Percentiles rank a stretch among this genome's conserved stretches.
Conservation (phyloP, 345 rosid species). For the Kernera saxatilis region DNA sequence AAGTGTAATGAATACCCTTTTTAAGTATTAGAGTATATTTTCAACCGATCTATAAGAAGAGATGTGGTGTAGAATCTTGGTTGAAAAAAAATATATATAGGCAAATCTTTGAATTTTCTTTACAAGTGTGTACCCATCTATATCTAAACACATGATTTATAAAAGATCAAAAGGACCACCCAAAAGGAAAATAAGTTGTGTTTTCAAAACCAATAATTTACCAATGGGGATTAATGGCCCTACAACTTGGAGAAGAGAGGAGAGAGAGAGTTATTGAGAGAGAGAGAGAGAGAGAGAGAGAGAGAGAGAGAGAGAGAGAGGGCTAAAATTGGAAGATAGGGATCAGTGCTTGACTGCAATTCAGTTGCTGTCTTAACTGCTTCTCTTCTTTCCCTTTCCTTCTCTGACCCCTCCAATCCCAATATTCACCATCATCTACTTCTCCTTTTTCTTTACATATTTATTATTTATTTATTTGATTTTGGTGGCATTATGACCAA, state of each 20-base stretch:
- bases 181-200: slow-evolving; percentile 21
- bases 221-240: slow-evolving; percentile 11
- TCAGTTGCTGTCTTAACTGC: slow-evolving; percentile 40
- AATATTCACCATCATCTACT: slow-evolving; percentile 24
- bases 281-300: slow-evolving; percentile 2
- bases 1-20: background rate
- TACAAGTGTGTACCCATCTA: slow-evolving; percentile 19
- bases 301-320: slow-evolving; percentile 2
- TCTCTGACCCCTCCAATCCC: slow-evolving; percentile 33
- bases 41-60: background rate
- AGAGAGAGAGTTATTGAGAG: background rate
- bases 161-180: slow-evolving; percentile 29
- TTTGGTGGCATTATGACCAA: slow-evolving; percentile 15
- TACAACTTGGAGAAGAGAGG: slow-evolving; percentile 17
- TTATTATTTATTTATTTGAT: background rate
- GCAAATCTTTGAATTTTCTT: slow-evolving; percentile 20
- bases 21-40: background rate
- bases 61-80: slow-evolving; percentile 12
- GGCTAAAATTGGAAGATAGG: slow-evolving; percentile 17
- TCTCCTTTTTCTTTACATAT: background rate
- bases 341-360: slow-evolving; percentile 40
- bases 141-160: slow-evolving; percentile 24
- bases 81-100: background rate
- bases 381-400: slow-evolving; percentile 35
- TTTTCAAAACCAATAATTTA: slow-evolving; percentile 20